These are phyloP conservation scores for Auriscalpium vulgare DNA, from an alignment of 768 basidiomycete genomes.

Conservation along the genomic window DNA sequence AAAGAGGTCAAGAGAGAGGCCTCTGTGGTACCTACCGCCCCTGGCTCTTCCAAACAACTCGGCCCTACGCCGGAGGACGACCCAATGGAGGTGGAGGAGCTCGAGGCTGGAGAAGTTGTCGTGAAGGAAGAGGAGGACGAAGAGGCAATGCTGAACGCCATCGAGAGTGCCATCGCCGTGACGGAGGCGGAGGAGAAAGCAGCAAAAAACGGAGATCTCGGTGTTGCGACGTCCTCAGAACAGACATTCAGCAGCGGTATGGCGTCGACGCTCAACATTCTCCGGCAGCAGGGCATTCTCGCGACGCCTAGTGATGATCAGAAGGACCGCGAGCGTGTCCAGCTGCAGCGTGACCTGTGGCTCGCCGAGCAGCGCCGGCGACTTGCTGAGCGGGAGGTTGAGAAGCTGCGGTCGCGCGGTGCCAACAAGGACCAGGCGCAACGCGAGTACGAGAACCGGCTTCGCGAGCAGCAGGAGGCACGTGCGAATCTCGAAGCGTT, in stretches of 20 bases:
- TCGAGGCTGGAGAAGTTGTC: constrained; percentile 75
- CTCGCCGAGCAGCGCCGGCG: constrained; percentile 75
- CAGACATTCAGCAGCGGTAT: constrained; percentile 78
- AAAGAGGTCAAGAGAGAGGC: constrained; percentile 13
- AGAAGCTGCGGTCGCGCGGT: constrained; percentile 69
- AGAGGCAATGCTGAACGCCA: constrained; percentile 73
- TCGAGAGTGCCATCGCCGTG: constrained; percentile 59
- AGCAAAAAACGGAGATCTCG: constrained; percentile 27
- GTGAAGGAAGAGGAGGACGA: constrained; percentile 76
- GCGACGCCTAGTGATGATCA: constrained; percentile 56
- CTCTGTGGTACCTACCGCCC: constrained; percentile 5
- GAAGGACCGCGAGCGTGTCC: constrained; percentile 69
- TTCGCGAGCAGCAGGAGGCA: constrained; percentile 88
- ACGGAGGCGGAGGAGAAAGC: constrained; percentile 48
- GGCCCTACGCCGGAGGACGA: constrained; percentile 57
- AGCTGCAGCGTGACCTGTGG: constrained; percentile 85
- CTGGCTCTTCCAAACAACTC: constrained; percentile 19
- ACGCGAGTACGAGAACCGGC: constrained; percentile 89
- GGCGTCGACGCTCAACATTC: constrained; percentile 80
- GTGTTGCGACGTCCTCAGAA: constrained; percentile 64
- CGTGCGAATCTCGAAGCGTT: constrained; percentile 73
- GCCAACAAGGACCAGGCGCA: constrained; percentile 86
- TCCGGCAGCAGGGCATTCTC: constrained; percentile 88
- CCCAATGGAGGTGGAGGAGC: constrained; percentile 45
- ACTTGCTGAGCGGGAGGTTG: constrained; percentile 72